Percentiles rank a stretch among this genome's conserved stretches.
Evolutionary conservation across 805 yeast species (phyloP).

Genomic region (Zygoascus ofunaensis): DNA sequence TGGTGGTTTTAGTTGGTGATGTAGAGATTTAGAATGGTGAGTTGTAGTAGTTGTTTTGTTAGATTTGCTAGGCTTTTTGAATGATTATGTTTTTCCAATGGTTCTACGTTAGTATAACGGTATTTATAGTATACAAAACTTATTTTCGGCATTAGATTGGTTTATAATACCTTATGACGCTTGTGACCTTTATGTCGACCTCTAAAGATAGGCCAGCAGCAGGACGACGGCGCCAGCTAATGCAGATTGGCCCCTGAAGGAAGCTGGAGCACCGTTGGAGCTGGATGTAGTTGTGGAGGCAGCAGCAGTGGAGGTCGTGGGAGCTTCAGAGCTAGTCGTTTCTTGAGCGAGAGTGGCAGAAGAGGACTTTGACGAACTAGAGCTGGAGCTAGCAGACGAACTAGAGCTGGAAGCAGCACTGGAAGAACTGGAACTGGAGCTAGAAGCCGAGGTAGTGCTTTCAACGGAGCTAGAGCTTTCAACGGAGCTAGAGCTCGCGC

Average conservation of each 20-base stretch:
- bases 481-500: slow-evolving; percentile 12
- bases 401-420: slow-evolving; percentile 9
- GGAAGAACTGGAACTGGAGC: slow-evolving; percentile 9
- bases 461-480: slow-evolving; percentile 10
- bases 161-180: not conserved
- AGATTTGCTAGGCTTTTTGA: not conserved
- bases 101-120: not conserved
- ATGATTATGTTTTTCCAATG: not conserved
- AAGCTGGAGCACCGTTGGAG: not conserved
- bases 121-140: not conserved
- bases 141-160: not conserved
- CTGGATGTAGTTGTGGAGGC: not conserved
- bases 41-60: not conserved
- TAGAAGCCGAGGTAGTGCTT: slow-evolving; percentile 6
- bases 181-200: not conserved
- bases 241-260: not conserved
- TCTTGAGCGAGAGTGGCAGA: slow-evolving; percentile 20
- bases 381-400: slow-evolving; percentile 4
- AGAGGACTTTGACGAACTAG: slow-evolving; percentile 10
- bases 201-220: not conserved
- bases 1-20: not conserved
- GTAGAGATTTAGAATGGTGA: not conserved
- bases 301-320: slow-evolving; percentile 4
- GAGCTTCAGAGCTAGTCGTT: slow-evolving; percentile 17
- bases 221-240: not conserved